Base-by-base conservation (phyloP, 2,329 filamentous ascomycete genomes). In the Penicillium sp. region DNA sequence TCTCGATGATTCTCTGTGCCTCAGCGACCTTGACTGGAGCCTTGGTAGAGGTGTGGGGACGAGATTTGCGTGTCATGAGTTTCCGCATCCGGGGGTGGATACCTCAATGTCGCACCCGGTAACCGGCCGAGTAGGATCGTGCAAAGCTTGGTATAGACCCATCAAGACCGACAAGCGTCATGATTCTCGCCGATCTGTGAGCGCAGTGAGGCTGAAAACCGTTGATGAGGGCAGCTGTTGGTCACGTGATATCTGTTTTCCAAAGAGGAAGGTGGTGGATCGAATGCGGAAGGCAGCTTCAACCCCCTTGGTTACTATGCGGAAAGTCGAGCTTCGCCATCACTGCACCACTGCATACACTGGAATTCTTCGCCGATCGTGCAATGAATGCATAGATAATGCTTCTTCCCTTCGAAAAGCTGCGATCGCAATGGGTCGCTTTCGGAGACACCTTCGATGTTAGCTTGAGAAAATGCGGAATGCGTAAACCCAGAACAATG, bases 21-120 rank as follows among this genome's bases (percentile, higher is more conserved):
- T 54, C 35, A 37, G 38, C 47, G 52, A 42, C 47, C 47, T 55
- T 33, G 45, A 44, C 32, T 31, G n/a, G 47, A 50, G 41, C 49
- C 50, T 35, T 43, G 49, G 53, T 46, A 29, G 45, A n/a, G 35
- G 41, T 18, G 28, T 44, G 7, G 45, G 38, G 39, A 46, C 28
- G 23, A 50, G 41, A 50, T 47, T 49, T 47, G 13, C 44, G 37
- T 46, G 24, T 51, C 46, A 38, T 12, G 23, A 25, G 42, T 38
- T 59, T 59, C 59, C 59, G 59, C 57, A 60, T 61, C 50, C 59
- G 56, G 58, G 33, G 44, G 47, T 47, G 42, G 44, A 27, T 23
- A 31, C 20, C n/a, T 20, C 18, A 40, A 61, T 57, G 58, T 61
- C 51, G 56, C 55, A 48, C 44, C 56, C 42, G 48, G 41, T 32